These are phyloP conservation scores for Polyporus arcularius DNA, from an alignment of 768 basidiomycete species.

Conservation along the genomic window DNA sequence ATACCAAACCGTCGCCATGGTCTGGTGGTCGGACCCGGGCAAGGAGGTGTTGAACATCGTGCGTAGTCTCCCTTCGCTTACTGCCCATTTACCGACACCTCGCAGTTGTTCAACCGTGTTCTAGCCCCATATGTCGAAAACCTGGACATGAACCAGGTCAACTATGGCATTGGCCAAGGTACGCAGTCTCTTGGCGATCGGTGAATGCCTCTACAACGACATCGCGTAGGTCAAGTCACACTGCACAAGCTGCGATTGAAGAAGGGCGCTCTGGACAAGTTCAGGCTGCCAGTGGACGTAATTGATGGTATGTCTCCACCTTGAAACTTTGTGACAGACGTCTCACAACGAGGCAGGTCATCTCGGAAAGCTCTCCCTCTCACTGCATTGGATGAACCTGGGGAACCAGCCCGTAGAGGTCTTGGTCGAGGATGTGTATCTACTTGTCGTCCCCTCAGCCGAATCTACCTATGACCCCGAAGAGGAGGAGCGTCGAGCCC, in stretches of 20 bases:
- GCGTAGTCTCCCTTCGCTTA: slow-evolving; percentile 29
- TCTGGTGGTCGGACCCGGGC: slow-evolving; percentile 90
- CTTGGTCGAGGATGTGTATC: slow-evolving; percentile 90
- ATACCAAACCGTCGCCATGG: slow-evolving; percentile 31
- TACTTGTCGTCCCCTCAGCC: slow-evolving; percentile 84
- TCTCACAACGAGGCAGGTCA: slow-evolving; percentile 51
- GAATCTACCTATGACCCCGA: slow-evolving; percentile 69
- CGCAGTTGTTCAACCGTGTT: slow-evolving; percentile 82
- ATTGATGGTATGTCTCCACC: slow-evolving; percentile 64
- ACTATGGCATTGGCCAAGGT: slow-evolving; percentile 91
- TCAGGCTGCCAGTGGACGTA: slow-evolving; percentile 93
- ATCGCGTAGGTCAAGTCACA: slow-evolving; percentile 64
- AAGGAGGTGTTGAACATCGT: slow-evolving; percentile 84
- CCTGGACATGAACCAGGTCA: slow-evolving; percentile 91
- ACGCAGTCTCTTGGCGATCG: slow-evolving; percentile 13
- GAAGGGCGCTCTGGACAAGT: slow-evolving; percentile 92
- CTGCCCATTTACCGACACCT: neutral
- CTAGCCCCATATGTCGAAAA: slow-evolving; percentile 96
- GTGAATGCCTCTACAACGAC: neutral
- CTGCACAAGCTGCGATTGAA: slow-evolving; percentile 85
- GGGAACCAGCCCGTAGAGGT: slow-evolving; percentile 91
- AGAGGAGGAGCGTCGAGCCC: slow-evolving; percentile 82
- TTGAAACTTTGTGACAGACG: neutral
- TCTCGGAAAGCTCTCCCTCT: slow-evolving; percentile 83
- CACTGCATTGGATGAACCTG: slow-evolving; percentile 87